phyloP scores from a whole-genome alignment of 108 stramenopile species.

The Cylindrotheca closterium region DNA sequence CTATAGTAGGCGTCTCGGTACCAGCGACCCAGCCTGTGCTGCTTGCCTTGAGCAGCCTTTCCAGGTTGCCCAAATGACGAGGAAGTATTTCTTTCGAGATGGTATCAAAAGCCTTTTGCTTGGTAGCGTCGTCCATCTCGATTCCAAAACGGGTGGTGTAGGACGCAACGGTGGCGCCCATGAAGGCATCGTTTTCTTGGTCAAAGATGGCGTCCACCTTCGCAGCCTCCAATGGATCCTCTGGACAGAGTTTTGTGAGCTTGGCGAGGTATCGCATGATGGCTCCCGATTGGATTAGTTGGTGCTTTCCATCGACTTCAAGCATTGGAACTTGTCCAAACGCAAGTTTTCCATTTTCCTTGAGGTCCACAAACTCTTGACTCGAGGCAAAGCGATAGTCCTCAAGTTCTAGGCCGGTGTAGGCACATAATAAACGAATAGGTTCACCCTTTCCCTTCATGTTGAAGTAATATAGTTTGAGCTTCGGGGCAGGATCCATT shows the following conservation, averaged over 20 bases:
- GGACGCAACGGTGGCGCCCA: constrained; percentile 15
- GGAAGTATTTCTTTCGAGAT: constrained; percentile 27
- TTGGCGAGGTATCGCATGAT: constrained; percentile 40
- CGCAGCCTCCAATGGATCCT: constrained; percentile 24
- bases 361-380: constrained; percentile 26
- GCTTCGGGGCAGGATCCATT: constrained; percentile 10
- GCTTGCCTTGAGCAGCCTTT: constrained; percentile 20
- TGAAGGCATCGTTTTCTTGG: constrained; percentile 32
- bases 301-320: constrained; percentile 39
- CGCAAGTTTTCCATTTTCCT: constrained; percentile 23
- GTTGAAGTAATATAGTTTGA: constrained; percentile 42
- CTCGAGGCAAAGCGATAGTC: constrained; percentile 28
- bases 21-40: constrained; percentile 39
- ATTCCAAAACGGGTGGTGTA: constrained; percentile 25
- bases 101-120: constrained; percentile 9
- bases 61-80: constrained; percentile 19
- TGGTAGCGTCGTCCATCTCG: constrained; percentile 13
- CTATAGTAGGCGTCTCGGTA: constrained; percentile 34
- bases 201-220: constrained; percentile 30
- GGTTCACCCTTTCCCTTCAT: constrained; percentile 40
- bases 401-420: constrained; percentile 32
- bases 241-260: constrained; percentile 22
- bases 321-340: constrained; percentile 45
- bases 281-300: constrained; percentile 25
- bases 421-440: constrained; percentile 36